Evolutionary conservation across 176 grass and related monocot species (phyloP).

Genomic region (bread wheat (Triticum aestivum)): DNA sequence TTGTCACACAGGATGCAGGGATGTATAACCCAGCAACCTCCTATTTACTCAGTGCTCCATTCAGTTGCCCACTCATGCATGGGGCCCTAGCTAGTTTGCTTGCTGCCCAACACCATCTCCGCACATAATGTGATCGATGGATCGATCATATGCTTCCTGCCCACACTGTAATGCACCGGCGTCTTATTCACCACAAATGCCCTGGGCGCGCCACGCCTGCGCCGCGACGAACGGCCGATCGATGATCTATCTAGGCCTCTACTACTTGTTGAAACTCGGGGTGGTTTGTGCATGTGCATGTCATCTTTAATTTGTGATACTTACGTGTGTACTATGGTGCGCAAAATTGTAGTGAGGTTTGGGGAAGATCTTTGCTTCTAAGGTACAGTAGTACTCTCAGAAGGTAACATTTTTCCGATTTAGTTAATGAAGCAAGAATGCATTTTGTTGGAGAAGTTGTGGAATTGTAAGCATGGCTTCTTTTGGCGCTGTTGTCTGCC

Average conservation of each 20-base stretch:
- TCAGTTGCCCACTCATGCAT: slow-evolving; percentile 28
- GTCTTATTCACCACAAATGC: not conserved
- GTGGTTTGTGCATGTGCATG: not conserved
- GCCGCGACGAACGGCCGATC: not conserved
- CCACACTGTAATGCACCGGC: not conserved
- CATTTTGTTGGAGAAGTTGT: not conserved
- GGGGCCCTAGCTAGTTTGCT: slow-evolving; percentile 13
- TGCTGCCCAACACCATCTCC: not conserved
- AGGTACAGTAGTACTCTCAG: not conserved
- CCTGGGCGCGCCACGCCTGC: not conserved
- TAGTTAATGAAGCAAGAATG: not conserved
- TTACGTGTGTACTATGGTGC: not conserved
- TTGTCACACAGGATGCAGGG: slow-evolving; percentile 13
- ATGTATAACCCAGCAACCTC: slow-evolving; percentile 15
- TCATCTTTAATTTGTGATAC: not conserved
- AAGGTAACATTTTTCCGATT: not conserved
- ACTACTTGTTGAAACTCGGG: slow-evolving; percentile 1
- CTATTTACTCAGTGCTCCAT: slow-evolving; percentile 29
- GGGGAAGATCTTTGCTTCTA: not conserved
- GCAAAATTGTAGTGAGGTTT: not conserved
- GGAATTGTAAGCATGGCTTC: not conserved
- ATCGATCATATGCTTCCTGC: slow-evolving; percentile 29
- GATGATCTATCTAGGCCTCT: not conserved
- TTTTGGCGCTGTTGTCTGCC: not conserved
- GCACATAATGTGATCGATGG: slow-evolving; percentile 26